Percentiles rank a stretch among this genome's conserved stretches.
phyloP scores from a whole-genome alignment of 2,329 filamentous ascomycete genomes.

The Aspergillus hortae region DNA sequence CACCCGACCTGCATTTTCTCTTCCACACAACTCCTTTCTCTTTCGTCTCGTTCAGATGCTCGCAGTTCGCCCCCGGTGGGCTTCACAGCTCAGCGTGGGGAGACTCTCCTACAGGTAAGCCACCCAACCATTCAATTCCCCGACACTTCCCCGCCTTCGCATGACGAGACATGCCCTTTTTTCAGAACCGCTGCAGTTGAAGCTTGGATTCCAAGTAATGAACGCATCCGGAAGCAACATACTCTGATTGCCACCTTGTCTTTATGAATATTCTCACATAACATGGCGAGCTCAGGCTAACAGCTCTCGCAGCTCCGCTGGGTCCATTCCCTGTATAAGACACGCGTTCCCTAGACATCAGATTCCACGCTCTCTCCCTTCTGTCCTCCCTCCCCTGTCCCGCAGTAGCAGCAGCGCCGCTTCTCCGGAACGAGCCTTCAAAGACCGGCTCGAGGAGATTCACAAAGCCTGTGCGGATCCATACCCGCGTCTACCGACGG shows the following conservation, averaged over 20 bases:
- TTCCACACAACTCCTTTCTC: conserved; percentile 11
- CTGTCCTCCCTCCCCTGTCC: no score
- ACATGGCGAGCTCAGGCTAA: conserved; percentile 19
- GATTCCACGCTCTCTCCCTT: conserved; percentile 4
- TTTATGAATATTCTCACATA: background rate
- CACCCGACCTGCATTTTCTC: conserved; percentile 18
- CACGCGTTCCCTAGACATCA: conserved; percentile 3
- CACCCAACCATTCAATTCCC: conserved; percentile 3
- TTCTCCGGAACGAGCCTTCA: conserved; percentile 32
- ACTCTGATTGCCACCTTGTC: conserved; percentile 14
- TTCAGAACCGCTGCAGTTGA: conserved; percentile 70
- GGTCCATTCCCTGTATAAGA: conserved; percentile 9
- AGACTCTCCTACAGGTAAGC: conserved; percentile 34
- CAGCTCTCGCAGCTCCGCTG: conserved; percentile 23
- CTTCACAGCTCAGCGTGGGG: conserved; percentile 29
- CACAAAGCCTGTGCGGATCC: conserved; percentile 30
- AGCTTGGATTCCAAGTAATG: conserved; percentile 47
- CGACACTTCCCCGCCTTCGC: conserved; percentile 8
- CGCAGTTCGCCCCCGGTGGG: conserved; percentile 35
- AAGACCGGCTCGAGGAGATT: conserved; percentile 37
- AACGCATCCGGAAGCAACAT: conserved; percentile 27
- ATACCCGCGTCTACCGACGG: conserved; percentile 36
- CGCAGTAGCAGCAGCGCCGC: conserved; percentile 25
- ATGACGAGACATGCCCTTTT: conserved; percentile 44
- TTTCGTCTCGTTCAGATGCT: conserved; percentile 32